phyloP scores from a whole-genome alignment of 495 filamentous ascomycete genomes.

The Clohesyomyces aquaticus region DNA sequence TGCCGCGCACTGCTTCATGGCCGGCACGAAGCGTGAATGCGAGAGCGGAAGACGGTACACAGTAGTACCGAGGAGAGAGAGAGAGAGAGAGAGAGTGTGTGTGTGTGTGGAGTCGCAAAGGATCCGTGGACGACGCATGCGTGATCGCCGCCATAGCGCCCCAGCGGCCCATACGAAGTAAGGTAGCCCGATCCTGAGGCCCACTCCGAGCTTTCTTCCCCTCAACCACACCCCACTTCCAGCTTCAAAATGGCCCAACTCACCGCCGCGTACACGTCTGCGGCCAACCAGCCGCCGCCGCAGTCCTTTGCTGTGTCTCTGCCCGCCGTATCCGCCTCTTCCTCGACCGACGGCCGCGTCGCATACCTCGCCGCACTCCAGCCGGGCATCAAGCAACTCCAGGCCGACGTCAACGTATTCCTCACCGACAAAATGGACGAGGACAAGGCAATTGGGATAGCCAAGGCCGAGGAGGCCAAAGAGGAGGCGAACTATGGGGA shows the following conservation, averaged over 20 bases:
- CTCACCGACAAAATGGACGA: constrained; percentile 88
- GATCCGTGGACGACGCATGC: too few relatives aligned
- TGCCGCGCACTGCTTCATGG: constrained; percentile 15
- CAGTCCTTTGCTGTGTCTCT: constrained; percentile 50
- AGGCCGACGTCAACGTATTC: constrained; percentile 77
- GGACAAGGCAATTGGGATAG: constrained; percentile 62
- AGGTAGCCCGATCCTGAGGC: too few relatives aligned
- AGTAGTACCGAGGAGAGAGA: neutral
- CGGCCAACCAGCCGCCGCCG: constrained; percentile 46
- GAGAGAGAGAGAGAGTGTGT: too few relatives aligned
- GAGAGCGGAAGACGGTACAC: neutral
- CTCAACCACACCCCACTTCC: too few relatives aligned
- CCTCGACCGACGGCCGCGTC: constrained; percentile 48
- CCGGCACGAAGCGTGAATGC: constrained; percentile 27
- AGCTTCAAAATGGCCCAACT: constrained; percentile 10
- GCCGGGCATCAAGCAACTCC: constrained; percentile 61
- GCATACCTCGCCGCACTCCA: constrained; percentile 70
- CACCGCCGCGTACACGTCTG: constrained; percentile 25
- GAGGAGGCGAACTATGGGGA: constrained; percentile 90
- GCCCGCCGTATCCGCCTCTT: constrained; percentile 46
- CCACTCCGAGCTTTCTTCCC: too few relatives aligned
- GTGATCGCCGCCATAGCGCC: too few relatives aligned
- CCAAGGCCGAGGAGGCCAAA: constrained; percentile 48
- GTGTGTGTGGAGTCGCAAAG: too few relatives aligned
- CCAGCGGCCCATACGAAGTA: too few relatives aligned